phyloP scores from a whole-genome alignment of 108 stramenopile genomes.

The Nitzschia sp. region DNA sequence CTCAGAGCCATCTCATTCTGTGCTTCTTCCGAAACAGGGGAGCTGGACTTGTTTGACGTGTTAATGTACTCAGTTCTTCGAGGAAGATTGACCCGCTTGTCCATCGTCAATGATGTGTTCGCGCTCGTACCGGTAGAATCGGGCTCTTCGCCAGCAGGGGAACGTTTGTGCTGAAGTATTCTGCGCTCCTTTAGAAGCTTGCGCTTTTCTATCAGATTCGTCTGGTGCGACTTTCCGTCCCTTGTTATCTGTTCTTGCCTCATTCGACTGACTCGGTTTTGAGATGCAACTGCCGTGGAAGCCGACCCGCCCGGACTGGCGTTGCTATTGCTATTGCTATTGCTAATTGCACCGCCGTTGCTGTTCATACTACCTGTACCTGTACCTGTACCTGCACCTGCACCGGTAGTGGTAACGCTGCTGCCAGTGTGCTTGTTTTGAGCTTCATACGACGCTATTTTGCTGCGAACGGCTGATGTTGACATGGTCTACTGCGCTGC shows the following conservation, averaged over 20 bases:
- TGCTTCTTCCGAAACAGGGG: not conserved
- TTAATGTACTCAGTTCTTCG: not conserved
- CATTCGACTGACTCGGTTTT: constrained; percentile 30
- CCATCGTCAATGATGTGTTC: not conserved
- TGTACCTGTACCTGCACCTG: too few relatives aligned
- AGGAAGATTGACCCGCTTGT: not conserved
- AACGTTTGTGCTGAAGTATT: constrained; percentile 14
- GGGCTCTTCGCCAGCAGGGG: not conserved
- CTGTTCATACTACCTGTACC: too few relatives aligned
- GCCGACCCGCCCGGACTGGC: not conserved
- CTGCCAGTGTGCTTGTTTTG: constrained; percentile 9
- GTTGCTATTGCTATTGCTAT: not conserved
- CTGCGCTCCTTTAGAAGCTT: constrained; percentile 29
- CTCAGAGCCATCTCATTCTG: not conserved
- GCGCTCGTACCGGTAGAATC: not conserved
- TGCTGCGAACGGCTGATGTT: constrained; percentile 20
- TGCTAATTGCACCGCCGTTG: not conserved
- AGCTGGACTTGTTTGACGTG: too few relatives aligned
- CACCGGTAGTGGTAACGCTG: too few relatives aligned
- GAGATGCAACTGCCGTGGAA: constrained; percentile 22
- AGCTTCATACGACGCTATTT: constrained; percentile 31
- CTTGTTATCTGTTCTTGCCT: constrained; percentile 16
- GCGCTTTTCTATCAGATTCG: constrained; percentile 25
- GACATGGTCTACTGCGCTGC: too few relatives aligned
- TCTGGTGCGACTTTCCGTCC: not conserved